A percentile compares a stretch with the other conserved stretches of the same genome.
Evolutionary conservation across 2,329 filamentous ascomycete genomes (phyloP).

Genomic region (Xylariaceae sp.): DNA sequence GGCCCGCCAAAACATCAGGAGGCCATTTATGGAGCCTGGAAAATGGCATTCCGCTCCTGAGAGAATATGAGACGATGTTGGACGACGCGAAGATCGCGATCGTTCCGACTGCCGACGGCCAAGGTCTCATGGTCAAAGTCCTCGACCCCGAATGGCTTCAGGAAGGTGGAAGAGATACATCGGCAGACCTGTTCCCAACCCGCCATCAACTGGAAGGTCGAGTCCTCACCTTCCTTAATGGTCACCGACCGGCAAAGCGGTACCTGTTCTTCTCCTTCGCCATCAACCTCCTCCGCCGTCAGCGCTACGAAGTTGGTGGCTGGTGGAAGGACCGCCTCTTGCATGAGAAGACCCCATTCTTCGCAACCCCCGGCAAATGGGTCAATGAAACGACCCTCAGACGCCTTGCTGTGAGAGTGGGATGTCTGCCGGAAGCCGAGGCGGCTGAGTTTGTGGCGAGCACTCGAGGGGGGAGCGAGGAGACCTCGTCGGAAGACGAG

Average conservation of each 20-base stretch:
- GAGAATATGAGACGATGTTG: conserved; percentile 4
- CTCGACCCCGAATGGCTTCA: too few relatives aligned
- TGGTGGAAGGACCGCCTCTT: not conserved
- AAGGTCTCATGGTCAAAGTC: conserved; percentile 5
- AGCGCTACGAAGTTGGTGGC: not conserved
- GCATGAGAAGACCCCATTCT: not conserved
- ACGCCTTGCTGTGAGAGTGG: not conserved
- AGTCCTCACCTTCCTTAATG: not conserved
- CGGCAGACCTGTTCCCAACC: too few relatives aligned
- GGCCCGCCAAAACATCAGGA: conserved; percentile 2
- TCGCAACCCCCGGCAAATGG: not conserved
- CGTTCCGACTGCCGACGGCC: conserved; percentile 10
- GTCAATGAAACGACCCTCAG: not conserved
- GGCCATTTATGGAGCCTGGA: conserved; percentile 11
- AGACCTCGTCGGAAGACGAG: not conserved
- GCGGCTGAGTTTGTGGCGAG: not conserved
- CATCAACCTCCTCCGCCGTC: not conserved
- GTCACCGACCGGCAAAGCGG: not conserved
- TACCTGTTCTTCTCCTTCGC: not conserved
- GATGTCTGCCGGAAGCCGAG: not conserved
- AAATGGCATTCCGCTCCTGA: conserved; percentile 8
- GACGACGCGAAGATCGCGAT: conserved; percentile 13
- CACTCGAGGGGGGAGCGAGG: not conserved
- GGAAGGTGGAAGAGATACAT: too few relatives aligned
- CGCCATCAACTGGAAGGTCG: not conserved